Percentiles rank a stretch among this genome's conserved stretches.
Evolutionary conservation across 257 asterid species (phyloP).

Genomic region (Forsythia viridissima): DNA sequence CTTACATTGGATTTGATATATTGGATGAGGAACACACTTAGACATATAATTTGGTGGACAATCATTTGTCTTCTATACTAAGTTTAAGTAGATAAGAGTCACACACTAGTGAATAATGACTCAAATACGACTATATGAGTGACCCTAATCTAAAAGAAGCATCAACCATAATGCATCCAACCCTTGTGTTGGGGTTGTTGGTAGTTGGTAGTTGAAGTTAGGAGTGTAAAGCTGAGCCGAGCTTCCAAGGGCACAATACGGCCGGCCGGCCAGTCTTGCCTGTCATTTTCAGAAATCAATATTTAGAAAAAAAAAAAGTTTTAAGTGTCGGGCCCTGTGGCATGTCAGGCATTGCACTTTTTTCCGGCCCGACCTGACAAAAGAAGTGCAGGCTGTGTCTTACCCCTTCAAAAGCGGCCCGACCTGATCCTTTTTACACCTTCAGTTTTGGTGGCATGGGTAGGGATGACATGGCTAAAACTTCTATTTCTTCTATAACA

Average conservation of each 20-base stretch:
- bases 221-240: background rate
- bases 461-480: background rate
- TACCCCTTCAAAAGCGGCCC: background rate
- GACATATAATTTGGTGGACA: background rate
- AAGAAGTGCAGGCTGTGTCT: background rate
- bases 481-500: background rate
- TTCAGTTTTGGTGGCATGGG: background rate
- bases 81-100: background rate
- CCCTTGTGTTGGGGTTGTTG: background rate
- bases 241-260: background rate
- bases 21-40: no score
- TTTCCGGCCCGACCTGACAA: background rate
- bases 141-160: background rate
- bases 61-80: background rate
- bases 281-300: no score
- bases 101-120: background rate
- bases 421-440: background rate
- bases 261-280: background rate
- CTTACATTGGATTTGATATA: background rate
- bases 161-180: background rate
- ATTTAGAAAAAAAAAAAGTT: no score
- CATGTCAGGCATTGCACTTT: background rate
- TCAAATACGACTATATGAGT: background rate
- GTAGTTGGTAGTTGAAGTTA: background rate
- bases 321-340: background rate